Base-by-base conservation (phyloP, 768 basidiomycete genomes). In the Suillus sp. region DNA sequence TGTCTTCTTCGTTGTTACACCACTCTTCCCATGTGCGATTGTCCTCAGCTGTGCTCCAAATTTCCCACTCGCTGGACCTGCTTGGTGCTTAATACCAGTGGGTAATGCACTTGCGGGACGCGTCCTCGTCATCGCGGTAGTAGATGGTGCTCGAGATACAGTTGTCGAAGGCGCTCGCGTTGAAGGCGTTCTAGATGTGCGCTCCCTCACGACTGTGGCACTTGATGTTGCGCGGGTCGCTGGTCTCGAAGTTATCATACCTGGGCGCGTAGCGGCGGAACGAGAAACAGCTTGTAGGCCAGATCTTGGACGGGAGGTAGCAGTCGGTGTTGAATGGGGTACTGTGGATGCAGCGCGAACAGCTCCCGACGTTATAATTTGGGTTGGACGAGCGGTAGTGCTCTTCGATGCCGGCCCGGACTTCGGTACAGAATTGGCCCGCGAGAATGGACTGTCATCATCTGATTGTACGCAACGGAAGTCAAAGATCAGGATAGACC, bases 401-500 rank as follows among this genome's bases (percentile, higher is more conserved):
- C 32, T 38, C 16, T 56, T 56, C 55, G 9, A 25, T 25, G 35
- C 10, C 35, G 16, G 55, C 9, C 22, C 35, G 25, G 55, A 35
- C 35, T 37, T 37, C 22, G 55, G 55, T 37, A 22, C 22, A 56
- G 62, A 45, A 40, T 69, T 70, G 11, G 60, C 47, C 30, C 57
- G 66, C 13, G 65, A 66, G 59, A 75, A 76, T 6, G 72, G 74
- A 55, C 70, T 57, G 37, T 76, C 75, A 47, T 76, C 75, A 50
- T 68, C 73, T 74, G 56, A 22, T 9, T 11, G 13, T 18, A 8
- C 30, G 32, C 9, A 57, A 51, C n/a, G 20, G 18, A 61, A 54
- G 22, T 56, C 35, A 56, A 6, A 14, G n/a, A 34, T 64, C 43
- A 4, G 62, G 30, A 60, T 50, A 56, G 20, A 16, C 20, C 7